A percentile compares a stretch with the other conserved stretches of the same genome.
Conservation (phyloP, 768 basidiomycete genomes). For the Tricholomella constricta region DNA sequence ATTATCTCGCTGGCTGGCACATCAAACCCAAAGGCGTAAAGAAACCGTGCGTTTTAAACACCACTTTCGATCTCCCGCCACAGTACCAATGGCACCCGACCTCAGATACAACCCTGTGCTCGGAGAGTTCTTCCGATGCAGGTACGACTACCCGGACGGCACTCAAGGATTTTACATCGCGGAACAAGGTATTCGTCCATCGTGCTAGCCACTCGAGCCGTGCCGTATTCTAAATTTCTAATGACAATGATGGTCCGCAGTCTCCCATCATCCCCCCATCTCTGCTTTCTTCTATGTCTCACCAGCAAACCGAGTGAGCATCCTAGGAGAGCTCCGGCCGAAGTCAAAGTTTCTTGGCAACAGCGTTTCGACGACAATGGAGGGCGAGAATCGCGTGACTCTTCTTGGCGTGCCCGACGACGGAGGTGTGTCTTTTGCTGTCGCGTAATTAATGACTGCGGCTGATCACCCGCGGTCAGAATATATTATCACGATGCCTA, state of each 20-base stretch:
- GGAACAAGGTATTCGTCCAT: constrained; percentile 72
- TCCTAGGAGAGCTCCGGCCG: constrained; percentile 92
- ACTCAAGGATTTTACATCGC: constrained; percentile 94
- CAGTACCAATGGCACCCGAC: neutral
- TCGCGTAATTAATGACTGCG: neutral
- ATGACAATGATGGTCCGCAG: constrained; percentile 38
- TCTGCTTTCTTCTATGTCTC: constrained; percentile 97
- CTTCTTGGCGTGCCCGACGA: constrained; percentile 84
- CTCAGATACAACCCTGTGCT: constrained; percentile 92
- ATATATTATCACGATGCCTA: constrained; percentile 94
- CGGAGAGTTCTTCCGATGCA: constrained; percentile 97
- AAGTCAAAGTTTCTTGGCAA: constrained; percentile 98
- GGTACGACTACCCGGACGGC: constrained; percentile 89
- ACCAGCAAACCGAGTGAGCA: constrained; percentile 82
- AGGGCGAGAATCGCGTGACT: constrained; percentile 89
- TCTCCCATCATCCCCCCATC: constrained; percentile 93
- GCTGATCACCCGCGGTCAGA: constrained; percentile 42
- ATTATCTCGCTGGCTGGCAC: constrained; percentile 99
- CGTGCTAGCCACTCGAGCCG: neutral
- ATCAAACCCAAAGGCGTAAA: constrained; percentile 99
- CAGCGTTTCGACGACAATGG: constrained; percentile 94
- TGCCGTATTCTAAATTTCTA: no score
- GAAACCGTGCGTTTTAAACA: constrained; percentile 78
- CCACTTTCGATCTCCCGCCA: constrained; percentile 4
- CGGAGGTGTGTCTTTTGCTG: constrained; percentile 60